A percentile compares a stretch with the other conserved stretches of the same genome.
Evolutionary conservation across 2,329 filamentous ascomycete genomes (phyloP).

Genomic region (Aspergillus proliferans): DNA sequence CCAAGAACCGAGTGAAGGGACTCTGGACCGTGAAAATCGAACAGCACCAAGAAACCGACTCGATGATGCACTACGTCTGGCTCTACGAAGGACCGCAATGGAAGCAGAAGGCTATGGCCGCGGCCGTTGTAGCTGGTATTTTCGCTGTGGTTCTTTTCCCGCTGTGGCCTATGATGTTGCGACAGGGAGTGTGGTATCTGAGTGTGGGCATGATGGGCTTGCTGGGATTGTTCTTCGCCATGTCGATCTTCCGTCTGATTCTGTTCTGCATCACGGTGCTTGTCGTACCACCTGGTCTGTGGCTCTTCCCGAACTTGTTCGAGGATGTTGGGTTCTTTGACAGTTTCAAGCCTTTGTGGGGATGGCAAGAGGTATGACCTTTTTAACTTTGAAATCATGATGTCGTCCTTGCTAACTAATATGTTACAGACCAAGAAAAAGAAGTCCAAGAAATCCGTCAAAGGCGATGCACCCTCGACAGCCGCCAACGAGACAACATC

Average conservation of each 20-base stretch:
- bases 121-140: constrained; percentile 72
- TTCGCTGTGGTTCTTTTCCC: constrained; percentile 92
- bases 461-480: constrained; percentile 8
- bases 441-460: constrained; percentile 36
- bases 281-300: constrained; percentile 75
- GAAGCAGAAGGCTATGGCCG: constrained; percentile 88
- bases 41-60: constrained; percentile 74
- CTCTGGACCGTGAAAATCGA: constrained; percentile 94
- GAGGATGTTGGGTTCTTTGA: constrained; percentile 98
- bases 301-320: constrained; percentile 96
- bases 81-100: constrained; percentile 90
- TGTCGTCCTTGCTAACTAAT: constrained; percentile 3
- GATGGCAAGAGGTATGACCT: constrained; percentile 82
- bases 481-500: constrained; percentile 12
- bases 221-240: constrained; percentile 88
- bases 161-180: constrained; percentile 85
- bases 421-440: constrained; percentile 33
- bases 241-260: constrained; percentile 95
- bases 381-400: not conserved
- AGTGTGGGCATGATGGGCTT: constrained; percentile 89
- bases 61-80: constrained; percentile 84
- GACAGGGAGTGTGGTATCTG: constrained; percentile 93
- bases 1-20: constrained; percentile 83
- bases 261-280: constrained; percentile 93
- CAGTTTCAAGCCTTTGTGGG: constrained; percentile 92